A percentile compares a stretch with the other conserved stretches of the same genome.
phyloP scores from a whole-genome alignment of 306 rosid genomes.

The Cucurbita maxima region DNA sequence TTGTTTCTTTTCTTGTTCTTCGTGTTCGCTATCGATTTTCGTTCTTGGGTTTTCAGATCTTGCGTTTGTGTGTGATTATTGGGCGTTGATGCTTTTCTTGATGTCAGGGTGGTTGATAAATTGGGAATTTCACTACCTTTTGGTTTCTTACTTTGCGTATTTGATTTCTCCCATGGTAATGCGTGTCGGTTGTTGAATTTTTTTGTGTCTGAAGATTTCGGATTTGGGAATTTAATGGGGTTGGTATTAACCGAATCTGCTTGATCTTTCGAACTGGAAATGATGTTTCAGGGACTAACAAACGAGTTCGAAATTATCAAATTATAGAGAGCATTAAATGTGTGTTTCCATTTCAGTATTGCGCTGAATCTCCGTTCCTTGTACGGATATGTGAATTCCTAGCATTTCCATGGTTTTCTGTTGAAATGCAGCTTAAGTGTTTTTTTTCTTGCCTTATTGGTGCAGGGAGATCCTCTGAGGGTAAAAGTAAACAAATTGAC shows the following conservation, averaged over 20 bases:
- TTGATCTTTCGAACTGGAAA: background rate
- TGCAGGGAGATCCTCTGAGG: slow-evolving; percentile 61
- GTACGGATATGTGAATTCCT: background rate
- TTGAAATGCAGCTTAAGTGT: background rate
- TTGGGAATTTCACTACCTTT: background rate
- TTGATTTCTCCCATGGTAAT: background rate
- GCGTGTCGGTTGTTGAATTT: background rate
- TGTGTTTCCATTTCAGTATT: background rate
- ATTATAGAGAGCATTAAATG: background rate
- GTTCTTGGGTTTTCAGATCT: background rate
- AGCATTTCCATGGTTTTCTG: background rate
- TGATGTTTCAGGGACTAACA: background rate
- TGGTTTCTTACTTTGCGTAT: background rate
- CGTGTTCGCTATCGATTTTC: background rate
- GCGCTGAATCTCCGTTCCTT: background rate
- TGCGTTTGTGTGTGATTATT: background rate
- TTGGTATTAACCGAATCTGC: background rate
- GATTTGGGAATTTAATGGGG: background rate
- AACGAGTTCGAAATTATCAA: background rate
- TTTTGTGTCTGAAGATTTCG: background rate
- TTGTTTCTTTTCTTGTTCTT: background rate
- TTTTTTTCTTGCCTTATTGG: slow-evolving; percentile 13
- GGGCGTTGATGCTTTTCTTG: background rate
- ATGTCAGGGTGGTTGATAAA: background rate
- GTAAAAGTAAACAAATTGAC: slow-evolving; percentile 82